Percentiles rank a stretch among this genome's conserved stretches.
phyloP scores from a whole-genome alignment of 2,329 filamentous ascomycete species.

The Neonectria magnoliae region DNA sequence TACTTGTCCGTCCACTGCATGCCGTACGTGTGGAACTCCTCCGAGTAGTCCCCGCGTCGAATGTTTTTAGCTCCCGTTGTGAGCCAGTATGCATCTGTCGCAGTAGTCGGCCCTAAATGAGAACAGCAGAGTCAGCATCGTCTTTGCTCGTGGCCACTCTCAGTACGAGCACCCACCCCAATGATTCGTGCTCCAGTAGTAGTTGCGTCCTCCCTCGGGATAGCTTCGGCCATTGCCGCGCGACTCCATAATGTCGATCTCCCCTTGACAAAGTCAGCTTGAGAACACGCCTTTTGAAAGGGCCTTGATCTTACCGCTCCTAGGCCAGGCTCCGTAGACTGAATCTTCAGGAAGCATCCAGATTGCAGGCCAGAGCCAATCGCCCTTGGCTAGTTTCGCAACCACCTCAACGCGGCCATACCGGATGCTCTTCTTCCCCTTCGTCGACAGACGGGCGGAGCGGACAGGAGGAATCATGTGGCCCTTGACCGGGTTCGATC shows the following conservation, averaged over 20 bases:
- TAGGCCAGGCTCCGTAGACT: slow-evolving; percentile 79
- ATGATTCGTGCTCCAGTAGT: slow-evolving; percentile 56
- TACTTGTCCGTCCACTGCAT: slow-evolving; percentile 63
- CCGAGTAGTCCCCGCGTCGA: slow-evolving; percentile 48
- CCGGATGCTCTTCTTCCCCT: slow-evolving; percentile 63
- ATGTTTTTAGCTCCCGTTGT: slow-evolving; percentile 47
- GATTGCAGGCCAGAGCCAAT: slow-evolving; percentile 90
- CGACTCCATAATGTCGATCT: slow-evolving; percentile 83
- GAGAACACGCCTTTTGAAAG: too few relatives aligned
- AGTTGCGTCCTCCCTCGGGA: slow-evolving; percentile 53
- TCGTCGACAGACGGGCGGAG: slow-evolving; percentile 57
- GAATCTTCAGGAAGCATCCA: slow-evolving; percentile 83
- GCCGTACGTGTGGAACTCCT: slow-evolving; percentile 61
- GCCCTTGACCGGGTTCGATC: slow-evolving; percentile 54
- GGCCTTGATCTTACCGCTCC: slow-evolving; percentile 27
- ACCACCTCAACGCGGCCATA: slow-evolving; percentile 83
- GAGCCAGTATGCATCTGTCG: slow-evolving; percentile 47
- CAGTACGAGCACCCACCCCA: slow-evolving; percentile 50
- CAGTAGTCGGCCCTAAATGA: slow-evolving; percentile 35
- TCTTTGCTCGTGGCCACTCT: neutral
- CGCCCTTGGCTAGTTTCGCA: slow-evolving; percentile 77
- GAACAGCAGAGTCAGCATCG: neutral
- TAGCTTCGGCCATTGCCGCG: slow-evolving; percentile 72
- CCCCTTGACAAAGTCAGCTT: slow-evolving; percentile 64
- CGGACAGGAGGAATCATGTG: slow-evolving; percentile 61